phyloP scores from a whole-genome alignment of 768 basidiomycete species.

The Calvatia gigantea region DNA sequence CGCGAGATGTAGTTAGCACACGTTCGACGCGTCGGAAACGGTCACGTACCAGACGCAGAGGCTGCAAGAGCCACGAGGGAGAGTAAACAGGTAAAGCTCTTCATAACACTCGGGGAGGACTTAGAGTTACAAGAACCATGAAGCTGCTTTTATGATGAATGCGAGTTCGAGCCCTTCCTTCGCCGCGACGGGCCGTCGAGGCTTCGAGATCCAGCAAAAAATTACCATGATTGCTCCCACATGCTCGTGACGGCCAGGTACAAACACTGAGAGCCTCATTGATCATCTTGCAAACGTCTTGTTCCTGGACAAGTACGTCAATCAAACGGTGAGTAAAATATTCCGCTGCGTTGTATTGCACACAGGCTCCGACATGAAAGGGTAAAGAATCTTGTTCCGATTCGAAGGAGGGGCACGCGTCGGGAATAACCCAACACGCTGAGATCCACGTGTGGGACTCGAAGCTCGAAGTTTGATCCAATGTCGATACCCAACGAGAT shows the following conservation, averaged over 20 bases:
- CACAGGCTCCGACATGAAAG: neutral
- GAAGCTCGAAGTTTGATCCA: neutral
- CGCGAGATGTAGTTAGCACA: neutral
- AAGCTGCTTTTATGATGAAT: conserved; percentile 7
- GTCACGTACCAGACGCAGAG: conserved; percentile 19
- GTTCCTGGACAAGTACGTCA: neutral
- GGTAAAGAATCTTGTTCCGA: neutral
- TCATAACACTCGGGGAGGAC: conserved; percentile 7
- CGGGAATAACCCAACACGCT: neutral
- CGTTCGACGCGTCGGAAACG: neutral
- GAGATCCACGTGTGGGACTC: neutral
- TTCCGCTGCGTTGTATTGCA: neutral
- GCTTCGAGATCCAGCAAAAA: no score
- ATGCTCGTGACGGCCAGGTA: conserved; percentile 7
- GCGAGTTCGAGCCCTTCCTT: neutral
- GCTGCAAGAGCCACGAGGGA: conserved; percentile 19
- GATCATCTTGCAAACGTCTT: neutral
- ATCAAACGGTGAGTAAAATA: neutral
- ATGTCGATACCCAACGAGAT: neutral
- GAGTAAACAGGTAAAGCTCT: conserved; percentile 12
- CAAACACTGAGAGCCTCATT: neutral
- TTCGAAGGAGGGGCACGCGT: neutral
- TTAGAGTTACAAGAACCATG: neutral
- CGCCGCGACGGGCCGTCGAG: no score
- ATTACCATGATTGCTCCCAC: conserved; percentile 9